Conservation (phyloP, 2,329 filamentous ascomycete species). For the Monosporascus cannonballus region DNA sequence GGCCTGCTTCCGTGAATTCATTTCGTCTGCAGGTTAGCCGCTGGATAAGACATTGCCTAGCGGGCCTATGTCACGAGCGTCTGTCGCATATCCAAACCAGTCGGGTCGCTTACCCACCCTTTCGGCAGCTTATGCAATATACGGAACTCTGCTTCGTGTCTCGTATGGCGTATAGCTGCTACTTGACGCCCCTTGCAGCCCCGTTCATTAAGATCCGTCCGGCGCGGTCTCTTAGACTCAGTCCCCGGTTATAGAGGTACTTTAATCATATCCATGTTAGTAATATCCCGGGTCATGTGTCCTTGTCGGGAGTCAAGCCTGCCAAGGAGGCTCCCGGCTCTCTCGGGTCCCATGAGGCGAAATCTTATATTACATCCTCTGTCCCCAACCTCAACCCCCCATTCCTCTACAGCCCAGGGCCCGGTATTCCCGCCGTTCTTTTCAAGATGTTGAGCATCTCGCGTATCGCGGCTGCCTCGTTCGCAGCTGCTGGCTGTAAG, state of each 20-base stretch:
- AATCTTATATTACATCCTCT: constrained; percentile 19
- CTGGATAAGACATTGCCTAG: neutral
- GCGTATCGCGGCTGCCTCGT: constrained; percentile 22
- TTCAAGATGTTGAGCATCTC: constrained; percentile 24
- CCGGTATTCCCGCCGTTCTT: constrained; percentile 17
- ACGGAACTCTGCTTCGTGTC: constrained; percentile 11
- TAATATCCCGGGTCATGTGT: constrained; percentile 14
- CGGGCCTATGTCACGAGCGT: constrained; percentile 12
- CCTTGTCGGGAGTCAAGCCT: constrained; percentile 20
- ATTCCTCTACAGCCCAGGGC: constrained; percentile 14
- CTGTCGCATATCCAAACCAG: constrained; percentile 23
- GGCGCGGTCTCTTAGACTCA: constrained; percentile 18
- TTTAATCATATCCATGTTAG: constrained; percentile 6
- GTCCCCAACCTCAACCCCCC: constrained; percentile 5
- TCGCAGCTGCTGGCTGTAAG: constrained; percentile 24
- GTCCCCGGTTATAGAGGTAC: constrained; percentile 11
- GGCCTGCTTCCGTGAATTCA: constrained; percentile 16
- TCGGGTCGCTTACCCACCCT: constrained; percentile 17
- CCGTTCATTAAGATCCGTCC: constrained; percentile 15
- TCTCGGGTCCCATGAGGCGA: constrained; percentile 5
- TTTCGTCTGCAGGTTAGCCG: constrained; percentile 9
- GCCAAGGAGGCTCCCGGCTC: constrained; percentile 11
- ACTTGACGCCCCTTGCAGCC: constrained; percentile 16
- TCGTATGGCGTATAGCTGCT: constrained; percentile 16
- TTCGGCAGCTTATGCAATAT: constrained; percentile 18